These are phyloP conservation scores for Helminthosporium solani DNA, from an alignment of 2,329 filamentous ascomycete genomes.

Conservation along the genomic window DNA sequence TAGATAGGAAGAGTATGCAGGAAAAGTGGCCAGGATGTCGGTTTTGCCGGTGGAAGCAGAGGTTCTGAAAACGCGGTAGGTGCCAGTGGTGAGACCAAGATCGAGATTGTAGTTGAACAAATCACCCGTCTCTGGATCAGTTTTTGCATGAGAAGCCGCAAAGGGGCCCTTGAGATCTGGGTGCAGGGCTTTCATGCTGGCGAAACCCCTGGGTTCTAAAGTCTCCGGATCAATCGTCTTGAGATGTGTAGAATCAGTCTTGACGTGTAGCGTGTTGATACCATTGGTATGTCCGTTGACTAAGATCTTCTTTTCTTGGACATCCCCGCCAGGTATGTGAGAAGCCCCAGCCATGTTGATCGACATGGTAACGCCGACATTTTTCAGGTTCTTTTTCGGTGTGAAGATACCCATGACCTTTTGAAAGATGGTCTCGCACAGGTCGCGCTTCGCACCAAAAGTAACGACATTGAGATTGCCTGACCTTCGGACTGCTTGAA, in stretches of 20 bases:
- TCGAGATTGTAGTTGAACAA: constrained; percentile 81
- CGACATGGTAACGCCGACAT: constrained; percentile 67
- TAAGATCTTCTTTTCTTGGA: constrained; percentile 9
- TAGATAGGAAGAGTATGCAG: constrained; percentile 66
- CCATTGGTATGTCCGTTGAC: constrained; percentile 34
- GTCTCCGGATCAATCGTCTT: constrained; percentile 69
- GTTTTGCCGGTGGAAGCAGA: constrained; percentile 65
- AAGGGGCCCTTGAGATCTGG: constrained; percentile 66
- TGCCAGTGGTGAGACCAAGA: constrained; percentile 52
- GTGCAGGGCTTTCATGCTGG: constrained; percentile 53
- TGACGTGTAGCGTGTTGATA: constrained; percentile 58
- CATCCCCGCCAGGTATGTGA: constrained; percentile 1
- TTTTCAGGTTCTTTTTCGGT: constrained; percentile 45
- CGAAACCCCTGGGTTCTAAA: constrained; percentile 68
- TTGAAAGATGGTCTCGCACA: constrained; percentile 70
- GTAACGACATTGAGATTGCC: constrained; percentile 60
- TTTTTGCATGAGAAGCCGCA: constrained; percentile 69
- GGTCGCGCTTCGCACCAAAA: constrained; percentile 72
- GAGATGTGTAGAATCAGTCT: constrained; percentile 58
- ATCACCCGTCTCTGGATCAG: constrained; percentile 72
- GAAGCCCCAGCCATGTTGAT: constrained; percentile 61
- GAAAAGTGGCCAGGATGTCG: constrained; percentile 68
- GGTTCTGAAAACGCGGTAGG: constrained; percentile 70
- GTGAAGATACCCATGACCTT: constrained; percentile 67
- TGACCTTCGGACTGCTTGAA: constrained; percentile 60